Conservation (phyloP, 2,329 filamentous ascomycete genomes). For the Aspergillus ustus region DNA sequence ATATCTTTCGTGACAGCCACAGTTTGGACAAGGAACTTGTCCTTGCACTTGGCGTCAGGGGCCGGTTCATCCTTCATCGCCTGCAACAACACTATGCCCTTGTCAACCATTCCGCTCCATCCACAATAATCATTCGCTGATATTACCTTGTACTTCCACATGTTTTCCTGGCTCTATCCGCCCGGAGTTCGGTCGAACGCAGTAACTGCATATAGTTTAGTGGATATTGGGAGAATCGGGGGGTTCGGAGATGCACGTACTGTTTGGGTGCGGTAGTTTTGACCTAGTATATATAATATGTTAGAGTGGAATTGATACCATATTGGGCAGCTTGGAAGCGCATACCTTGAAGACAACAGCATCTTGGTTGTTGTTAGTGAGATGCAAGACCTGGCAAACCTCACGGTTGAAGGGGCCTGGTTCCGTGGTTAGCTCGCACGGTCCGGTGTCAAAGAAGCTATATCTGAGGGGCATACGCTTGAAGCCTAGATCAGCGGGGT, state of each 20-base stretch:
- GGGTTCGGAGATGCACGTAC: slow-evolving; percentile 60
- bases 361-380: slow-evolving; percentile 62
- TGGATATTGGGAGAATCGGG: slow-evolving; percentile 17
- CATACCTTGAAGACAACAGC: slow-evolving; percentile 68
- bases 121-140: background rate
- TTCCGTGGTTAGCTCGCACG: slow-evolving; percentile 30
- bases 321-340: slow-evolving; percentile 15
- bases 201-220: slow-evolving; percentile 70
- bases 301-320: slow-evolving; percentile 32
- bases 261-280: slow-evolving; percentile 99
- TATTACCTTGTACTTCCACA: slow-evolving; percentile 85
- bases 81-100: slow-evolving; percentile 78
- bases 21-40: slow-evolving; percentile 97
- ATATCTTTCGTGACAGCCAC: slow-evolving; percentile 81
- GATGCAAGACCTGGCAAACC: slow-evolving; percentile 64
- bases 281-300: slow-evolving; percentile 62
- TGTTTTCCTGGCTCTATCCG: slow-evolving; percentile 87
- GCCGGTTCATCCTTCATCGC: slow-evolving; percentile 97
- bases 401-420: slow-evolving; percentile 67
- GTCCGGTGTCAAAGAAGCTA: slow-evolving; percentile 20
- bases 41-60: slow-evolving; percentile 83
- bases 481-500: slow-evolving; percentile 90
- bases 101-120: slow-evolving; percentile 28
- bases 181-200: slow-evolving; percentile 94
- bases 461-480: slow-evolving; percentile 63